Evolutionary conservation across 495 filamentous ascomycete species (phyloP).

Genomic region (Podospora bellae-mahoneyi): DNA sequence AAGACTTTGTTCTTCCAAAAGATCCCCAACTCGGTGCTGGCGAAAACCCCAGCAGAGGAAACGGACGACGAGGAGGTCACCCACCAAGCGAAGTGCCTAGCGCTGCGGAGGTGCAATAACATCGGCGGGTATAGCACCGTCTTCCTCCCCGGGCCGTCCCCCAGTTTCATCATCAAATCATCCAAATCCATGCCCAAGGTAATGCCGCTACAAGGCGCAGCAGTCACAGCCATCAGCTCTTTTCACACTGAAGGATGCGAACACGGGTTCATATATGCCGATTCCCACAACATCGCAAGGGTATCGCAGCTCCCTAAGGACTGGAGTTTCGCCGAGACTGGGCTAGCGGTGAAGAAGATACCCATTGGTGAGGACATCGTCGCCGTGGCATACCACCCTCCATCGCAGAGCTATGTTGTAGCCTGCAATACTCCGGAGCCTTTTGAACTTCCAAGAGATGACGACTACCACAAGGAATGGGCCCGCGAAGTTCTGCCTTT

Average conservation of each 20-base stretch:
- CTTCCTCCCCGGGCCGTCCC: constrained; percentile 72
- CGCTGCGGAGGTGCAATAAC: constrained; percentile 62
- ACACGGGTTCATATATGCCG: constrained; percentile 76
- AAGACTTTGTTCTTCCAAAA: constrained; percentile 70
- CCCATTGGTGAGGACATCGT: constrained; percentile 67
- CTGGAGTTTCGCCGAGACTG: constrained; percentile 63
- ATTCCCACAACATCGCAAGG: constrained; percentile 60
- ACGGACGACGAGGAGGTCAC: constrained; percentile 36
- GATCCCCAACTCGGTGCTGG: constrained; percentile 59
- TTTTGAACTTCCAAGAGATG: constrained; percentile 80
- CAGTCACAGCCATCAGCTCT: constrained; percentile 62
- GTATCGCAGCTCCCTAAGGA: constrained; percentile 63
- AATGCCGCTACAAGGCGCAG: constrained; percentile 61
- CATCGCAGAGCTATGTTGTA: constrained; percentile 70
- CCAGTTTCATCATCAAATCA: constrained; percentile 76
- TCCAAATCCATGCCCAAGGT: constrained; percentile 70
- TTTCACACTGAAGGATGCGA: constrained; percentile 74
- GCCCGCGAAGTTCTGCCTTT: constrained; percentile 60
- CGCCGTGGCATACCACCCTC: constrained; percentile 68
- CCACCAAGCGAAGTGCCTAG: constrained; percentile 42
- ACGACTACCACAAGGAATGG: constrained; percentile 80
- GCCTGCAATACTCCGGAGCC: constrained; percentile 61
- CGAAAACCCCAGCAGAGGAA: constrained; percentile 50
- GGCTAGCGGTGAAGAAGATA: constrained; percentile 68
- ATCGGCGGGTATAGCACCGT: constrained; percentile 72